A percentile compares a stretch with the other conserved stretches of the same genome.
phyloP scores from a whole-genome alignment of 164 flowering plant species.

The Aristolochia contorta region DNA sequence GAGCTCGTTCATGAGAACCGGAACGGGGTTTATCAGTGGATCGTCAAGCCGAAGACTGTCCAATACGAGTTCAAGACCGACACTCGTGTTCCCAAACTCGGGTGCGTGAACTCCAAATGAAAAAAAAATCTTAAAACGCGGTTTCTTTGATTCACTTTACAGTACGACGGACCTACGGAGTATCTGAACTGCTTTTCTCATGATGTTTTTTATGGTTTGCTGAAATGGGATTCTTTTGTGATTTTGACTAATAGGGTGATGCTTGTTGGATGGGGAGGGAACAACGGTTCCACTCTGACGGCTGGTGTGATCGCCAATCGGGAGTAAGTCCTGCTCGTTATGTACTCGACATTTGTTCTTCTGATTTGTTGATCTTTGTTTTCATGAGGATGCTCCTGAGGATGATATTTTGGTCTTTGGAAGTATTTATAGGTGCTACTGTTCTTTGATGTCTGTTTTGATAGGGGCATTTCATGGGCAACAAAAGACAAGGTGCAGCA shows the following conservation, averaged over 20 bases:
- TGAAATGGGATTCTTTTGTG: not conserved
- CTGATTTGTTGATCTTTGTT: not conserved
- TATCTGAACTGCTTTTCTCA: no score
- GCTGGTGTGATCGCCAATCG: conserved; percentile 89
- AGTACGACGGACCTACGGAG: no score
- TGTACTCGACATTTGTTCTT: not conserved
- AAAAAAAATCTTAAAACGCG: no score
- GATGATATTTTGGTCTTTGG: not conserved
- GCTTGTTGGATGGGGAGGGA: conserved; percentile 99
- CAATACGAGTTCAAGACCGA: conserved; percentile 84
- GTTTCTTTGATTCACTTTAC: no score
- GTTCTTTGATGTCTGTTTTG: not conserved
- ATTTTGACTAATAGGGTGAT: conserved; percentile 48
- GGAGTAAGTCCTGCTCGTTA: conserved; percentile 46
- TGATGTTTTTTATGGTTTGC: no score
- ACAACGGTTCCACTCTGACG: conserved; percentile 92
- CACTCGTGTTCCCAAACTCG: conserved; percentile 78
- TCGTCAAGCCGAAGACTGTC: conserved; percentile 84
- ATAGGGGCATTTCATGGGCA: conserved; percentile 98
- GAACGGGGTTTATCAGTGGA: conserved; percentile 78
- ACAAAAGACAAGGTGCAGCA: conserved; percentile 95
- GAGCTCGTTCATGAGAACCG: conserved; percentile 88
- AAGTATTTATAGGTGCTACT: not conserved
- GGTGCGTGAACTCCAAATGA: conserved; percentile 25
- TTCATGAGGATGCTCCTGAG: not conserved